Base-by-base conservation (phyloP, 164 flowering plant species). In the Nelumbo lutea region DNA sequence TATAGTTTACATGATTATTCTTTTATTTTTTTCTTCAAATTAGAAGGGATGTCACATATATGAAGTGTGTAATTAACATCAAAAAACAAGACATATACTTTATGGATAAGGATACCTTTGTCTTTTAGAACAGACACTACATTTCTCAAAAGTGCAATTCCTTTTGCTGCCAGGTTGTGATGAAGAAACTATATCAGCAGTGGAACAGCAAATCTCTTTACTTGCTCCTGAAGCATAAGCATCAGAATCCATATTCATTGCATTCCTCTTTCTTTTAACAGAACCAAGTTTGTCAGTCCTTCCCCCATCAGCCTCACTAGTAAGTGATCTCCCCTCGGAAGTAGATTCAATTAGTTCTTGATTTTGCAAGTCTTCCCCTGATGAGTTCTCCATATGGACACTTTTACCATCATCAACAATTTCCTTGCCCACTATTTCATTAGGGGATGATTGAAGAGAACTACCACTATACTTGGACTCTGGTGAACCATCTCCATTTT, bases 31-130 rank as follows among this genome's bases (percentile, higher is more conserved):
- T 27, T 27, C 27, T 27, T 27, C 27, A 27, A 27, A 27, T 27
- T 27, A 27, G 27, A 27, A 27, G 27, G 27, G 27, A 27, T 27
- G 27, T 27, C 27, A 27, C 27, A 27, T 27, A 27, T 27, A 27
- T 27, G 27, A 27, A 27, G 27, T 27, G 27, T 27, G 27, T 27
- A 27, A 27, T 27, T 27, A 27, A 27, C 27, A 27, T 27, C 27
- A 27, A 27, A 27, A 27, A 27, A 27, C 27, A 27, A 27, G 27
- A 27, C 27, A 27, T 27, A 27, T 27, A 40, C 58, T 57, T 7
- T 42, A 70, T 45, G 48, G 38, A 39, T 47, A 8, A 48, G 42
- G 59, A 57, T 73, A 84, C 87, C 87, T 82, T 77, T 62, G 77
- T 61, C 76, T 70, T 67, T 81, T 82, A n/a, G 38, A 69, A 68